Base-by-base conservation (phyloP, 2,329 filamentous ascomycete genomes). In the Raffaelea ambrosiae region DNA sequence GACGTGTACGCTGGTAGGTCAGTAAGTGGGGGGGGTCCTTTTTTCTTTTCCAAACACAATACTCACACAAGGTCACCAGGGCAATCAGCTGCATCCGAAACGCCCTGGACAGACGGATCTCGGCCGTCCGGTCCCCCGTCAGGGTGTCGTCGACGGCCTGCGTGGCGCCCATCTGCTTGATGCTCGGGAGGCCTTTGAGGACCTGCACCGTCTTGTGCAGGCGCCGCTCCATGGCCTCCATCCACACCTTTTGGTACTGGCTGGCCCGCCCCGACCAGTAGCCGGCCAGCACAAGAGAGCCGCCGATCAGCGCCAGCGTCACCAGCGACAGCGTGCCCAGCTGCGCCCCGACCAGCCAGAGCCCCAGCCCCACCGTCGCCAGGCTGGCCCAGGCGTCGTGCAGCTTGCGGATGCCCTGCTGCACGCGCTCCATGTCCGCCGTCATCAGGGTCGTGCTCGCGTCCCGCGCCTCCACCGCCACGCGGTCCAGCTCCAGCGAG, bases 111-210 rank as follows among this genome's bases (percentile, higher is more conserved):
- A 38, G 35, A 5, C 35, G 8, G 35, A 38, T 38, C 16, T 38
- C 35, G 8, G 35, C 35, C 8, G 35, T n/a, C 7, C 35, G 35
- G 7, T 38, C 35, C 11, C 35, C 5, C 11, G 8, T n/a, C 11
- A 38, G 35, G 11, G 35, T 38, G 35, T 18, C 10, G 35, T 38
- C 8, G 35, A 38, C 16, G 8, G 35, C 35, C 35, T 38, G 35
- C 35, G 35, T n/a, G 35, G 35, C 35, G 8, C 35, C 35, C 35
- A 38, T 8, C 35, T 38, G 35, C 35, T 63, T 66, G 11, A 69
- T 51, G 23, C 56, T 53, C 50, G 66, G 68, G 58, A 69, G 66
- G 35, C 55, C 59, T 4, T 57, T 55, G 22, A 68, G 58, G 16
- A 51, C 39, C 21, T 46, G 48, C 16, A 54, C 47, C 54, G 35